Conservation (phyloP, 306 rosid species). For the Dryas alaskensis region DNA sequence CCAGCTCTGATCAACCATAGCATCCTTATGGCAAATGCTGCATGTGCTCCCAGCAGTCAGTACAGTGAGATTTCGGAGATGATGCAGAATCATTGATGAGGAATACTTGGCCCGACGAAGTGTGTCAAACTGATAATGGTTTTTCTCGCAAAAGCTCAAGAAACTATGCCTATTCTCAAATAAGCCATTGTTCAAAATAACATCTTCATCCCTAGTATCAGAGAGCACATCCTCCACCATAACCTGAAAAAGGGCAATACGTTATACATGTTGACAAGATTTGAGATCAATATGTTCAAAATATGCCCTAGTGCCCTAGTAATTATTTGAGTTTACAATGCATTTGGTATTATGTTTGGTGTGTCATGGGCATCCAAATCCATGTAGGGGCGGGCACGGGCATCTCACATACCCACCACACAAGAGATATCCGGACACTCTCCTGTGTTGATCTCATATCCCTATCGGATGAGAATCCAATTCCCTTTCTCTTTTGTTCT, state of each 20-base stretch:
- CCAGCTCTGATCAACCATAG: slow-evolving; percentile 31
- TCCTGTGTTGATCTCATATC: no score
- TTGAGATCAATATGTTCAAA: slow-evolving; percentile 3
- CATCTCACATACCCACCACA: no score
- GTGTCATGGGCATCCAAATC: no score
- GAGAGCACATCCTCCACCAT: slow-evolving; percentile 29
- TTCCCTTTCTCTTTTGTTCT: no score
- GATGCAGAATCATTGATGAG: slow-evolving; percentile 50
- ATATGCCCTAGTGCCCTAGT: neutral
- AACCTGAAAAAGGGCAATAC: slow-evolving; percentile 34
- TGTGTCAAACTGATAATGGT: slow-evolving; percentile 54
- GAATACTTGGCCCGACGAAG: slow-evolving; percentile 68
- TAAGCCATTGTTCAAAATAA: slow-evolving; percentile 33
- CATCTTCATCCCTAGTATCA: slow-evolving; percentile 49
- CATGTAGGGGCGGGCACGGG: no score
- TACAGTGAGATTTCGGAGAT: slow-evolving; percentile 30
- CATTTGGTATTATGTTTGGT: no score
- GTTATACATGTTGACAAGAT: neutral
- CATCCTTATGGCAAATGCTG: slow-evolving; percentile 34
- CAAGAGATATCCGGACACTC: no score
- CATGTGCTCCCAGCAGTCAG: slow-evolving; percentile 25
- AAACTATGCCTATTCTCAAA: slow-evolving; percentile 39
- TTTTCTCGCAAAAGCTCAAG: slow-evolving; percentile 47
- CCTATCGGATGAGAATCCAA: no score
- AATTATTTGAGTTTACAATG: neutral